Evolutionary conservation across 2,329 filamentous ascomycete genomes (phyloP).

Genomic region (Apiospora saccharicola): DNA sequence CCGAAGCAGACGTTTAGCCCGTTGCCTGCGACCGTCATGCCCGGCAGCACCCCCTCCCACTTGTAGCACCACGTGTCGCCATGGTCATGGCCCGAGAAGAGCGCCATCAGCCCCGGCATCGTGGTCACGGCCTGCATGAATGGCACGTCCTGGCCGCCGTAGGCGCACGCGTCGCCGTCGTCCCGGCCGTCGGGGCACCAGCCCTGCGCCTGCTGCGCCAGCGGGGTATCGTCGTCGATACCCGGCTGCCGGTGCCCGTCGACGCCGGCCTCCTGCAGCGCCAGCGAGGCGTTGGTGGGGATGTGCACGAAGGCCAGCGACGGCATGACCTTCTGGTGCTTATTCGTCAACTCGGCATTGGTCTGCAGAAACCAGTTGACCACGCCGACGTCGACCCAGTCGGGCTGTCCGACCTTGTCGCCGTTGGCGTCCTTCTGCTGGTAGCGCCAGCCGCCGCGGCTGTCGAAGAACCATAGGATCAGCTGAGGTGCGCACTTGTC

Average conservation of each 20-base stretch:
- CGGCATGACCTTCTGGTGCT: constrained; percentile 47
- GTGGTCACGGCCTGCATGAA: constrained; percentile 69
- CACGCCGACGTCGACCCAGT: constrained; percentile 55
- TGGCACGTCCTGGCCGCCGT: constrained; percentile 60
- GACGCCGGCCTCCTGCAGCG: constrained; percentile 48
- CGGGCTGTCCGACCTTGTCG: constrained; percentile 44
- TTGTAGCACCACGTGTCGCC: constrained; percentile 65
- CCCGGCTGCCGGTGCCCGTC: constrained; percentile 50
- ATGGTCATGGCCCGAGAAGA: constrained; percentile 74
- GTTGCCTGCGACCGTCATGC: constrained; percentile 45
- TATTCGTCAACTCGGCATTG: constrained; percentile 39
- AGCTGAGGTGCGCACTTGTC: constrained; percentile 47
- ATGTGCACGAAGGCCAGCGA: constrained; percentile 59
- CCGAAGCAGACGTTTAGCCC: constrained; percentile 61
- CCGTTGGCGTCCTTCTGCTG: constrained; percentile 44
- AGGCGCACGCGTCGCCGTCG: constrained; percentile 45
- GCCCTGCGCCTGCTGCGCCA: constrained; percentile 52
- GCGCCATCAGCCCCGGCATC: constrained; percentile 58
- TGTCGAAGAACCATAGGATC: constrained; percentile 78
- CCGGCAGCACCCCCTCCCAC: constrained; percentile 47
- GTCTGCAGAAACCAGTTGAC: constrained; percentile 53
- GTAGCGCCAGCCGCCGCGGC: constrained; percentile 63
- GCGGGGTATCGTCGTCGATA: constrained; percentile 52
- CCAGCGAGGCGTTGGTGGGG: constrained; percentile 51
- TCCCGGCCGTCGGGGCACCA: constrained; percentile 52